phyloP scores from a whole-genome alignment of 2,329 filamentous ascomycete genomes.

The Cladosporium oxysporum region DNA sequence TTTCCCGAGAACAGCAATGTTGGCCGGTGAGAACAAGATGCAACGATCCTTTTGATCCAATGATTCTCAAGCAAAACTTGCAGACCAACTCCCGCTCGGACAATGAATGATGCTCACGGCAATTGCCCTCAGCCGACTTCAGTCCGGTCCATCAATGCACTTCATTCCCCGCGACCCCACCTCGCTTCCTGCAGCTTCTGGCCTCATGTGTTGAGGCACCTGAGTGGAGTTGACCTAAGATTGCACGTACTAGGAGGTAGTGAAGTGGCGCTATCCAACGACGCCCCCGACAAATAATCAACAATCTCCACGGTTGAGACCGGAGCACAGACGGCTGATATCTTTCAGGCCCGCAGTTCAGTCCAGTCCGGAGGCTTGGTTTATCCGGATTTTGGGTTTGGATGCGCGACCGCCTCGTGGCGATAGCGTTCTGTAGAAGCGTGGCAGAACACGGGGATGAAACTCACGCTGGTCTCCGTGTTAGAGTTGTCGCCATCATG shows the following conservation, averaged over 20 bases:
- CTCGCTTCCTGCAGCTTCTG: neutral
- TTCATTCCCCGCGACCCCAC: neutral
- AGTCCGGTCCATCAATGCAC: neutral
- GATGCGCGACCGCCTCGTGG: neutral
- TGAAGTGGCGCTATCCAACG: neutral
- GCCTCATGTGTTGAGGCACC: neutral
- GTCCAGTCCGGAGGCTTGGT: neutral
- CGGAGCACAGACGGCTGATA: constrained; percentile 3
- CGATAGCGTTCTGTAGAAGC: neutral
- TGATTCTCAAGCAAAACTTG: neutral
- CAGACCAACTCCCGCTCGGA: neutral
- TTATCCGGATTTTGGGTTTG: neutral
- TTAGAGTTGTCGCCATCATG: neutral
- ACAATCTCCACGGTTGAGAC: neutral
- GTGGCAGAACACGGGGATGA: neutral
- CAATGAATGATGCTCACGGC: neutral
- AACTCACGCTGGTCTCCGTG: neutral
- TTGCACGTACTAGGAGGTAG: neutral
- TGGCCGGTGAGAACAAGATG: neutral
- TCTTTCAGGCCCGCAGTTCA: neutral
- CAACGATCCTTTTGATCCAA: neutral
- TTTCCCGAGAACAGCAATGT: neutral
- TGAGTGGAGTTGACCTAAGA: neutral
- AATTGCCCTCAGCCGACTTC: neutral
- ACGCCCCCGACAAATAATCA: neutral